phyloP scores from a whole-genome alignment of 495 filamentous ascomycete genomes.

The Pseudevernia furfuracea region DNA sequence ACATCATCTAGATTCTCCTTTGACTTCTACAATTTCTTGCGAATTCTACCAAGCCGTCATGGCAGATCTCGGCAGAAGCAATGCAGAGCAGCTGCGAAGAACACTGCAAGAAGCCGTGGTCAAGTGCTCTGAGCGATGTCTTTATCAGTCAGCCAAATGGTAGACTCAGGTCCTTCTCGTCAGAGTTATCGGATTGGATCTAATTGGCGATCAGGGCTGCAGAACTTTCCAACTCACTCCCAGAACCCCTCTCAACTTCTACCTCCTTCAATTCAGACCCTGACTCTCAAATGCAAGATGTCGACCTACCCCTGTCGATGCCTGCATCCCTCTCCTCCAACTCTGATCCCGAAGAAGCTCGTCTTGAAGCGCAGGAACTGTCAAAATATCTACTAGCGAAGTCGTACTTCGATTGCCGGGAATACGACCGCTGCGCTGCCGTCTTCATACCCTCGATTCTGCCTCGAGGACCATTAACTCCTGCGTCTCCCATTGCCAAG shows the following conservation, averaged over 20 bases:
- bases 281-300: slow-evolving; percentile 53
- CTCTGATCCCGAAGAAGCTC: slow-evolving; percentile 57
- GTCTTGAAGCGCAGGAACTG: slow-evolving; percentile 72
- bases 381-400: slow-evolving; percentile 84
- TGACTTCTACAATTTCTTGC: not conserved
- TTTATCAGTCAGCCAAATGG: slow-evolving; percentile 98
- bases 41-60: slow-evolving; percentile 14
- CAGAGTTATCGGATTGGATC: not conserved
- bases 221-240: slow-evolving; percentile 81
- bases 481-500: slow-evolving; percentile 40
- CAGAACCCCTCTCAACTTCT: slow-evolving; percentile 31
- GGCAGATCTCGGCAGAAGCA: slow-evolving; percentile 27
- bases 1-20: not conserved
- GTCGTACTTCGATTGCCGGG: slow-evolving; percentile 89
- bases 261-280: slow-evolving; percentile 45
- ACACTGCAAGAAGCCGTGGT: slow-evolving; percentile 75
- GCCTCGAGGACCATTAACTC: slow-evolving; percentile 51
- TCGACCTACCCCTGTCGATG: slow-evolving; percentile 29
- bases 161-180: slow-evolving; percentile 33
- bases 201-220: slow-evolving; percentile 60
- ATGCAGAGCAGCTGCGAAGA: slow-evolving; percentile 43
- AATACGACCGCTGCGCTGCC: slow-evolving; percentile 88
- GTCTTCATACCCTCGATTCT: slow-evolving; percentile 74
- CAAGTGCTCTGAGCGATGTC: slow-evolving; percentile 87
- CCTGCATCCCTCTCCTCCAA: slow-evolving; percentile 45